Base-by-base conservation (phyloP, 371 early-diverging fungal species). In the Circinella minor region DNA sequence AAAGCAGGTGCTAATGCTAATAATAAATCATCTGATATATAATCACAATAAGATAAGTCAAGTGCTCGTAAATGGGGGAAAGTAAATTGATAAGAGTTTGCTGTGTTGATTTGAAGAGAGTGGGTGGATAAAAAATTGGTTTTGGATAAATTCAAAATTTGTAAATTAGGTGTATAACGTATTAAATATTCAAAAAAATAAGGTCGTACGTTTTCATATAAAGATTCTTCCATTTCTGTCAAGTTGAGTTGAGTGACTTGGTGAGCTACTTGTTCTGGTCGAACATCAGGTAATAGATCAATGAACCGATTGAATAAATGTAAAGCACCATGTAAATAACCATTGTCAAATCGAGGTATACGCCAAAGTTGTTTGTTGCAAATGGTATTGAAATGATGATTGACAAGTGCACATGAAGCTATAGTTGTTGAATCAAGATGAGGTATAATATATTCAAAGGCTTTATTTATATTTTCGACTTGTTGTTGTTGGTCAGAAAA, bases 181-280 rank as follows among this genome's bases (percentile, higher is more conserved):
- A 69, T 62, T 8, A 80, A 34, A 13, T 61, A 17, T 3, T 60
- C 69, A 43, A 80, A 77, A 55, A 81, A 77, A n/a, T 69, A n/a
- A 3, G 76, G 67, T 15, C 69, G 68, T 2, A 78, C 75, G 34
- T 66, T 73, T 9, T 77, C 79, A 65, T 81, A 81, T 3, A 78
- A 55, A 13, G 68, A 64, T 47, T 78, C 79, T 62, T 81, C 72
- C 3, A 81, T 70, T 5, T 49, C 54, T 1, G 71, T 65, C 11
- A 81, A 20, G 36, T 81, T 71, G 8, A 81, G 27, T n/a, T 66
- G 34, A 13, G 60, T 47, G 13, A 81, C 67, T 20, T 48, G 46
- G 7, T 46, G 34, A 11, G n/a, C 57, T n/a, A 57, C 49, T 11
- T 70, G 68, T 20, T 51, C 14, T 0, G 36, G 59, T 34, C 66